phyloP scores from a whole-genome alignment of 371 early-diverging fungal species.

The Nosema muscidifuracis region DNA sequence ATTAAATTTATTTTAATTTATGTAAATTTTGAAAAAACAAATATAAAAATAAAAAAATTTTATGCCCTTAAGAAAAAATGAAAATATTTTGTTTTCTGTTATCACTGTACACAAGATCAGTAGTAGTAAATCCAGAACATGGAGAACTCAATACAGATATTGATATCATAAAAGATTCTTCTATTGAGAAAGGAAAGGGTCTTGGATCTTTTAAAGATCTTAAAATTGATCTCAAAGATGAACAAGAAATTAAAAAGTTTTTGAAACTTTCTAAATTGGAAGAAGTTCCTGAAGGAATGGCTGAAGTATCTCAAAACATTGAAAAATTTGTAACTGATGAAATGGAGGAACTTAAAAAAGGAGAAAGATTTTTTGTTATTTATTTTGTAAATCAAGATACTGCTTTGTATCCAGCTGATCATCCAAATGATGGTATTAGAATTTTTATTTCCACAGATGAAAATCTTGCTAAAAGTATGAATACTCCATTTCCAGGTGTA shows the following conservation, averaged over 20 bases:
- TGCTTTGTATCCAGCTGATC: neutral
- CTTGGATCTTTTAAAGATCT: neutral
- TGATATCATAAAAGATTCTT: too few species aligned
- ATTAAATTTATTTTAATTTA: too few species aligned
- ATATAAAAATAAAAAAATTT: too few species aligned
- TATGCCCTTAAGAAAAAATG: too few species aligned
- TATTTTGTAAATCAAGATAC: constrained; percentile 29
- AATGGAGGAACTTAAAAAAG: constrained; percentile 20
- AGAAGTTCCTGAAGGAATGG: constrained; percentile 1
- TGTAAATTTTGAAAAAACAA: too few species aligned
- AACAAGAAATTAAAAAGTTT: neutral
- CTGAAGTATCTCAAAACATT: neutral
- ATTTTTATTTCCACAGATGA: constrained; percentile 47
- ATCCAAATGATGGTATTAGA: constrained; percentile 9
- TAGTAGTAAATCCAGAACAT: too few species aligned
- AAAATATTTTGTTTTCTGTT: too few species aligned
- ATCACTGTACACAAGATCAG: too few species aligned
- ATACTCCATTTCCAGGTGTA: constrained; percentile 48
- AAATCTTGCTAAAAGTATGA: constrained; percentile 32
- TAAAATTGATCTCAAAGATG: neutral
- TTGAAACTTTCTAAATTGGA: neutral
- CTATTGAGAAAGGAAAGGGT: constrained; percentile 1
- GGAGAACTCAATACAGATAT: too few species aligned
- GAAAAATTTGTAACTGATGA: constrained; percentile 1
- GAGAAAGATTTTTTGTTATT: constrained; percentile 17